A percentile compares a stretch with the other conserved stretches of the same genome.
Evolutionary conservation across 2,329 filamentous ascomycete genomes (phyloP).

Genomic region (Beauveria brongniartii): DNA sequence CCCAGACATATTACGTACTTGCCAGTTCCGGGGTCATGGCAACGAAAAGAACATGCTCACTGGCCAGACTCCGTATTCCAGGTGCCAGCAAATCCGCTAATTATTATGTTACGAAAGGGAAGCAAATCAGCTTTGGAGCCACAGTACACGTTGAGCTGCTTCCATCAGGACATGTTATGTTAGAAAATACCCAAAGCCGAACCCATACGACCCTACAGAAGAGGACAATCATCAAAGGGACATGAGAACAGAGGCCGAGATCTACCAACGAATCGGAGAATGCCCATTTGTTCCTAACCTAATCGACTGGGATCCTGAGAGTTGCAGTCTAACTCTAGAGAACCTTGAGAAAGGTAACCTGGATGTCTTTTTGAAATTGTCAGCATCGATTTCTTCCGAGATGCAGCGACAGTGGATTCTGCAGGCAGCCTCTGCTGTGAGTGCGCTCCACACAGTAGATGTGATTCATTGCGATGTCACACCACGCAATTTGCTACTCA

Average conservation of each 20-base stretch:
- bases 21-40: constrained; percentile 16
- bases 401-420: constrained; percentile 22
- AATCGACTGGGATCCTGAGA: constrained; percentile 17
- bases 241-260: constrained; percentile 17
- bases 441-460: constrained; percentile 25
- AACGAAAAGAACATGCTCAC: constrained; percentile 14
- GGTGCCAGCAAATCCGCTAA: constrained; percentile 14
- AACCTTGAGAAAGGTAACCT: constrained; percentile 20
- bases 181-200: constrained; percentile 16
- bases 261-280: constrained; percentile 18
- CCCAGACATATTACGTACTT: constrained; percentile 7
- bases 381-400: constrained; percentile 9
- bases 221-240: constrained; percentile 9
- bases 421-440: constrained; percentile 25
- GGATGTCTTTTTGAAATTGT: constrained; percentile 15
- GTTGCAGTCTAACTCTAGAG: constrained; percentile 20
- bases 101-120: constrained; percentile 18
- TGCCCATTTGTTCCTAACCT: constrained; percentile 17
- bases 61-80: constrained; percentile 17
- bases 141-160: constrained; percentile 17
- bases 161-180: constrained; percentile 17
- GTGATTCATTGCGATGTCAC: constrained; percentile 33
- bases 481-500: constrained; percentile 30
- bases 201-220: constrained; percentile 11
- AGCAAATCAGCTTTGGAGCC: constrained; percentile 12